Base-by-base conservation (phyloP, 1,139 yeast species). In the Kodamaea anthophila region DNA sequence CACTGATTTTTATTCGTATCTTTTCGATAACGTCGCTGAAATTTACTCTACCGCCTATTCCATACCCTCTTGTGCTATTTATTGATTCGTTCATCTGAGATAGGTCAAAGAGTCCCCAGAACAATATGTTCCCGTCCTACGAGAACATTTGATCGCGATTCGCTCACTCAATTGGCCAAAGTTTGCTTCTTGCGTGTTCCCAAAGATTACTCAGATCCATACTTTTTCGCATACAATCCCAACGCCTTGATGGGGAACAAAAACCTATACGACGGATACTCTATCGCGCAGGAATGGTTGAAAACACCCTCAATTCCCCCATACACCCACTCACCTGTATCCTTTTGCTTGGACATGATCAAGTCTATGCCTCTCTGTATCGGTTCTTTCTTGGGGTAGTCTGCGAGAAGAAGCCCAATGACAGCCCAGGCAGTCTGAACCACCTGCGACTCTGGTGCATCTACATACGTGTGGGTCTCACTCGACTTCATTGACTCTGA, bases 361-460 rank as follows among this genome's bases (percentile, higher is more conserved):
- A 86, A 60, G 29, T 63, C 45, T 10, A 86, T 65, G 3, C 91
- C 99, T 14, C 56, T 56, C 21, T 67, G 68, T 18, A 93, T 75
- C 1, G 82, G 76, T 5, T 56, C 58, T 33, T 61, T 57, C 35
- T 86, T 65, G 0, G 97, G 97, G 46, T 86, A 93, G 19, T 77
- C 70, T 0, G 94, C 95, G 30, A 87, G 58, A 15, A 93, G 47
- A 32, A 93, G 65, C 0, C 91, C 94, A 41, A 91, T 84, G 6
- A 84, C 49, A 1, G 83, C 94, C 98, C 98, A 93, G 0, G 96
- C 73, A 0, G 97, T 87, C 51, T 88, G 97, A 0, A 91, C 96
- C 1, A 81, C 81, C 36, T 81, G 69, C 1, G 95, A 78, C 30
- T 66, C 51, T 9, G 69, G 71, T 3, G 54, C 49, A 23, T 60